Evolutionary conservation across 306 rosid genomes (phyloP).

Genomic region (Begonia peltatifolia): DNA sequence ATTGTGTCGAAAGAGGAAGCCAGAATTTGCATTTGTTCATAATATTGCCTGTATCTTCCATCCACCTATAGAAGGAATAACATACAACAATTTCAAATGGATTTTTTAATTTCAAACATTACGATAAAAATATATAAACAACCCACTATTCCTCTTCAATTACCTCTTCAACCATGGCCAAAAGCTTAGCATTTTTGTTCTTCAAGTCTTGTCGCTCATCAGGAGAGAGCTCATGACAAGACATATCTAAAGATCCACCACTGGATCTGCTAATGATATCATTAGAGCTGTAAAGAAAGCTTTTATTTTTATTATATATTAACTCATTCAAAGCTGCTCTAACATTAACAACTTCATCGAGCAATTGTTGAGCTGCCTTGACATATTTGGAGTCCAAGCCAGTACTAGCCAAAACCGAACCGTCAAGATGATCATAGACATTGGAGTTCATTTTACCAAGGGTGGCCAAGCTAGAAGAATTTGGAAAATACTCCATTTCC

Average conservation of each 20-base stretch:
- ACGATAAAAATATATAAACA: too few species aligned
- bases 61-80: constrained; percentile 38
- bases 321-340: constrained; percentile 56
- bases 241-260: constrained; percentile 25
- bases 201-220: constrained; percentile 54
- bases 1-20: constrained; percentile 59
- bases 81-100: too few species aligned
- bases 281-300: constrained; percentile 27
- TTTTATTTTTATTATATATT: constrained; percentile 32
- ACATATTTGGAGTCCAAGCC: constrained; percentile 37
- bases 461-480: background rate
- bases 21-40: constrained; percentile 65
- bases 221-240: constrained; percentile 38
- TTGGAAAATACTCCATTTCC: constrained; percentile 11
- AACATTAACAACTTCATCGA: constrained; percentile 68
- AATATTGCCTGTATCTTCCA: constrained; percentile 64
- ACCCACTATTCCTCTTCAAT: background rate
- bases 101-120: too few species aligned
- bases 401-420: constrained; percentile 19
- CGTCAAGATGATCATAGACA: constrained; percentile 13
- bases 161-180: constrained; percentile 86
- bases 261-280: constrained; percentile 40
- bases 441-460: background rate
- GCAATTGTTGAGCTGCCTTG: constrained; percentile 67
- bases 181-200: constrained; percentile 58